Evolutionary conservation across 306 rosid species (phyloP), one percentile per base, ranked within the genome.

Genomic region (Canavalia gladiata): DNA sequence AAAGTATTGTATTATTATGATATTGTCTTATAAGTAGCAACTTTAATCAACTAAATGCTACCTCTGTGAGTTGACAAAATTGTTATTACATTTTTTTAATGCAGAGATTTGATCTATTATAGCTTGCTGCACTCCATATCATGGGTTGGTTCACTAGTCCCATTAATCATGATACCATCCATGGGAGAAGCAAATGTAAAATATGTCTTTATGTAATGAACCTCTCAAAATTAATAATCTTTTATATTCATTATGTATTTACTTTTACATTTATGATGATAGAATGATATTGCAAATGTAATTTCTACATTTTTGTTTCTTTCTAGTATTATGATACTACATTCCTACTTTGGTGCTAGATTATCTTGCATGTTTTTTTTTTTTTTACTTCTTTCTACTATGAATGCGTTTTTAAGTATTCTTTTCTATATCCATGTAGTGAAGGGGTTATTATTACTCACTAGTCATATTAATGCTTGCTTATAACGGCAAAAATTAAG

Each of bases 111-210:
- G 68, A 82, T 90, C 47, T 93, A 88, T 85, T 95, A 93, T 42
- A 91, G 94, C 81, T 84, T 95, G 79, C 97, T 93, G 78, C 97
- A 95, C 82, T 93, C 90, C 86, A 85, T 95, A 25, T 95, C 99
- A 62, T 82, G 93, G 88, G 90, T 93, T 50, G 99, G 99, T 59
- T 95, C 99, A 29, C 91, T 95, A 72, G 85, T 95, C 62, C 97
- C 98, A 64, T 71, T 89, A 62, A 85, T 94, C 84, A 91, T 91
- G 69, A 91, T 92, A 62, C 97, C 97, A 28, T 82, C 90, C 74
- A 91, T 91, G 97, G 94, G 94, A 37, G 97, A 97, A 88, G 87
- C 91, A 69, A 94, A 90, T 81, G 97, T 92, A 90, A 87, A 94
- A 64, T 82, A 72, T 60, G 3, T 11, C 76, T n/a, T 74, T 75